These are phyloP conservation scores for Solanum pinnatisectum DNA, from an alignment of 257 asterid genomes.

Conservation along the genomic window DNA sequence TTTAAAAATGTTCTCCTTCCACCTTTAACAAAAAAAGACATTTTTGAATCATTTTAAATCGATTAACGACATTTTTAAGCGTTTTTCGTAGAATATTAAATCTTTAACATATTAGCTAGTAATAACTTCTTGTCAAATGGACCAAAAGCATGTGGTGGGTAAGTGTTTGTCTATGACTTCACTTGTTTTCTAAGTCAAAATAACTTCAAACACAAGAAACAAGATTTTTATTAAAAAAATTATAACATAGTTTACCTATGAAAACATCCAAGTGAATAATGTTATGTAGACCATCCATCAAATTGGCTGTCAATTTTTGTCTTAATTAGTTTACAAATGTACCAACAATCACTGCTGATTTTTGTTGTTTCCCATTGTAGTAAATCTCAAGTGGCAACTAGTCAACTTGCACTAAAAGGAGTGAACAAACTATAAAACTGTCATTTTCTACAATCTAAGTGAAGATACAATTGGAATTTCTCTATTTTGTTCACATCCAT, in stretches of 20 bases:
- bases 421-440: background rate
- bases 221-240: background rate
- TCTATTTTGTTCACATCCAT: background rate
- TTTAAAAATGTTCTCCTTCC: no score
- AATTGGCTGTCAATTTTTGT: background rate
- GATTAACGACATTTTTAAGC: background rate
- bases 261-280: background rate
- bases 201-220: background rate
- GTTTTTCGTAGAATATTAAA: no score
- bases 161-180: background rate
- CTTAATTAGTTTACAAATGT: background rate
- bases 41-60: no score
- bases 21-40: background rate
- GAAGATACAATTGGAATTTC: background rate
- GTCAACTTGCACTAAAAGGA: background rate
- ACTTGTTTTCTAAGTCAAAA: background rate
- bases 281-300: background rate
- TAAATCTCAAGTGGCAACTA: background rate
- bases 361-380: background rate
- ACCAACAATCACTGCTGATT: background rate
- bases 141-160: background rate
- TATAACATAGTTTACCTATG: background rate
- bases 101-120: background rate
- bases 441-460: background rate
- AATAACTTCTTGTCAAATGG: background rate